These are phyloP conservation scores for Lactarius vividus DNA, from an alignment of 768 basidiomycete species.

Conservation along the genomic window DNA sequence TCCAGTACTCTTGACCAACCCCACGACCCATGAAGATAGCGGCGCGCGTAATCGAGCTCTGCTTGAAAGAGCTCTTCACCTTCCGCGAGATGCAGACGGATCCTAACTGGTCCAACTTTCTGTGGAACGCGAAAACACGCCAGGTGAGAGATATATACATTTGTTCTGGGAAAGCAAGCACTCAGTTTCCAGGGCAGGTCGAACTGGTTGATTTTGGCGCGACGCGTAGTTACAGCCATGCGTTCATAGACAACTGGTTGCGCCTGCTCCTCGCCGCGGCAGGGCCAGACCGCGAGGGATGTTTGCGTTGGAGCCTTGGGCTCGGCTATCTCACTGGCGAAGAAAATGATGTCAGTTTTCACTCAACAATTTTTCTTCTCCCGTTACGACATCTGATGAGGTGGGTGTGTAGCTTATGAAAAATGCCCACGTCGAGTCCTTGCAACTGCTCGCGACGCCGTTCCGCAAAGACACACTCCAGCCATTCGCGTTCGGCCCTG, in stretches of 20 bases:
- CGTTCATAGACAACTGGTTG: constrained; percentile 89
- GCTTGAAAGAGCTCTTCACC: constrained; percentile 84
- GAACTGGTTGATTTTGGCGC: constrained; percentile 97
- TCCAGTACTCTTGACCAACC: background rate
- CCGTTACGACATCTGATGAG: background rate
- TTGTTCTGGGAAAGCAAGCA: background rate
- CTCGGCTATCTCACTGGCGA: constrained; percentile 89
- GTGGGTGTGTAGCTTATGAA: constrained; percentile 64
- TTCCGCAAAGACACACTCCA: constrained; percentile 65
- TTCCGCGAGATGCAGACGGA: constrained; percentile 98
- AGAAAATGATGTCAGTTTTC: constrained; percentile 64
- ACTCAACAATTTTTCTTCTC: background rate
- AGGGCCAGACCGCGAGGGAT: constrained; percentile 59
- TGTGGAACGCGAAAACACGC: constrained; percentile 70
- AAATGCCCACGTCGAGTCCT: constrained; percentile 78
- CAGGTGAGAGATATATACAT: constrained; percentile 43
- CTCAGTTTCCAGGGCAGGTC: constrained; percentile 42
- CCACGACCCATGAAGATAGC: constrained; percentile 61
- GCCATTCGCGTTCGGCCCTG: constrained; percentile 77
- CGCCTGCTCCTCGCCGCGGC: constrained; percentile 80
- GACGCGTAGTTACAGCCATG: constrained; percentile 77
- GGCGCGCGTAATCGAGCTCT: constrained; percentile 74
- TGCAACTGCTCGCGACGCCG: constrained; percentile 82
- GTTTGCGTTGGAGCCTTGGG: constrained; percentile 69
- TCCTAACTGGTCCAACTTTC: constrained; percentile 97